phyloP scores from a whole-genome alignment of 2,329 filamentous ascomycete species.

The Chaetoscypha palmicola region DNA sequence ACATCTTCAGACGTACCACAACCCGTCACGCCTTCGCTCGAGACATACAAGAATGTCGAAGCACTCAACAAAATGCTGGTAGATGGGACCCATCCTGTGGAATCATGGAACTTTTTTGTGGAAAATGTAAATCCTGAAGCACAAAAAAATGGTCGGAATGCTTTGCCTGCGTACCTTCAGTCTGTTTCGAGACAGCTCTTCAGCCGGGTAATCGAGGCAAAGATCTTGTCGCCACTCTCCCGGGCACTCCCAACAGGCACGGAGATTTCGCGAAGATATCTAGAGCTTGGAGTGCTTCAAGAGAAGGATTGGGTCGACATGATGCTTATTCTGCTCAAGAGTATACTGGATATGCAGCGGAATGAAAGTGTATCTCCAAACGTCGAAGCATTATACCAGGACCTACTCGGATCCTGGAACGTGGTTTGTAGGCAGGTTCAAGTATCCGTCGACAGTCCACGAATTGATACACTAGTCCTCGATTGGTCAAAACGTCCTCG shows the following conservation, averaged over 20 bases:
- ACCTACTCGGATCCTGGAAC: conserved; percentile 30
- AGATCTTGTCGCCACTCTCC: conserved; percentile 17
- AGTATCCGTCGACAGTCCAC: neutral
- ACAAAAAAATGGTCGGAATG: conserved; percentile 4
- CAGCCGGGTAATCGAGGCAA: conserved; percentile 19
- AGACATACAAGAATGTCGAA: conserved; percentile 25
- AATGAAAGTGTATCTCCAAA: conserved; percentile 7
- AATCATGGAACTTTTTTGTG: conserved; percentile 29
- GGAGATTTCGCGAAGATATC: conserved; percentile 24
- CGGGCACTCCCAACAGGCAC: conserved; percentile 22
- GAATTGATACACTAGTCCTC: neutral
- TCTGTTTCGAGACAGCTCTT: conserved; percentile 16
- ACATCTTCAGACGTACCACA: conserved; percentile 2
- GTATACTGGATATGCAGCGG: conserved; percentile 11
- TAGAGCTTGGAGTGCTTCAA: conserved; percentile 22
- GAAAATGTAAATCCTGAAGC: conserved; percentile 27
- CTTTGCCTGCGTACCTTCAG: conserved; percentile 17
- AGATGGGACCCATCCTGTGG: conserved; percentile 12
- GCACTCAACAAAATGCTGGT: conserved; percentile 25
- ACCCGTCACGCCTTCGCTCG: conserved; percentile 13
- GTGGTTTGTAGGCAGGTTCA: conserved; percentile 19
- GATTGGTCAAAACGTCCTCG: conserved; percentile 26
- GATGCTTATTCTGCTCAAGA: conserved; percentile 19
- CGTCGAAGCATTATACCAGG: conserved; percentile 16
- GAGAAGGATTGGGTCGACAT: conserved; percentile 25